Evolutionary conservation across 2,329 filamentous ascomycete species (phyloP), one percentile per base, ranked within the genome.

Genomic region (Thelonectria olida): DNA sequence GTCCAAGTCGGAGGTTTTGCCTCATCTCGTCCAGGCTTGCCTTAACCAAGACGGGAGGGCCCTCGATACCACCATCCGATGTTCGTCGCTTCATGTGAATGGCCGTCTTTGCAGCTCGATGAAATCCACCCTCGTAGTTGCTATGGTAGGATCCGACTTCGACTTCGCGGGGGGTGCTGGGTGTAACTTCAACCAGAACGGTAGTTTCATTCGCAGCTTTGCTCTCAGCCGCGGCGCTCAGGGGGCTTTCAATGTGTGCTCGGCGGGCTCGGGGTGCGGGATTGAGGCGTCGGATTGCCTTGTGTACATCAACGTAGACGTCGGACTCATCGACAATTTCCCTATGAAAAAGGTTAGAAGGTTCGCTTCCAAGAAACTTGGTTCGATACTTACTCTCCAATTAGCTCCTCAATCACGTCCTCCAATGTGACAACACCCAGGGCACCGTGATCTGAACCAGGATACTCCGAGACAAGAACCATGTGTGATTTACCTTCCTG

Each of bases 301-400:
- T 98, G 83, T 98, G 96, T 2, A 99, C 93, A 76, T 99, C 96
- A 66, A 99, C 90, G 73, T 97, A 99, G 10, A 99, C 96, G 77
- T 99, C 96, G 0, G 95, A 98, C 77, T 99, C 96, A 75, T 99
- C 96, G 64, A 99, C 96, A 66, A 98, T 99, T 84, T 99, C 96
- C 82, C 92, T 94, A 23, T 2, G 9, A 55, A 74, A 58, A 31
- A 64, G 20, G 63, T 73, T 61, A 73, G 66, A 31, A 39, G 51
- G 3, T 17, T 6, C 3, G 7, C 25, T 25, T 17, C 17, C 12
- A 19, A 5, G 9, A 15, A 15, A 4, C 1, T 25, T 34, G 9
- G 5, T 4, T 28, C 28, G 19, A 10, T 20, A 88, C 92, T 78
- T 82, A 95, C 91, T 99, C 96, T 82, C 96, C 96, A 77, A 99